Conservation (phyloP, 106 monocot species). For the Acorus calamus region DNA sequence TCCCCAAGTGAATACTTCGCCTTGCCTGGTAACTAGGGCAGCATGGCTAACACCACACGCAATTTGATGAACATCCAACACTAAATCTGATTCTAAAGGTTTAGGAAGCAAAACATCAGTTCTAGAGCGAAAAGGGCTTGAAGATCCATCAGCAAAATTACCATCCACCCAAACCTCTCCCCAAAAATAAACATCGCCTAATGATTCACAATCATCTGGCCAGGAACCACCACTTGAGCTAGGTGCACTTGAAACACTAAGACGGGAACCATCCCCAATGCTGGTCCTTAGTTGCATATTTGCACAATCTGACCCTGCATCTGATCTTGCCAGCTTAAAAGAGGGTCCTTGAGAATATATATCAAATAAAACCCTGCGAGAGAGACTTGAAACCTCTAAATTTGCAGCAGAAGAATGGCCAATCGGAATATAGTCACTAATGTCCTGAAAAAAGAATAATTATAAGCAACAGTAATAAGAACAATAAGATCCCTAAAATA, state of each 20-base stretch:
- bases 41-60: constrained; percentile 64
- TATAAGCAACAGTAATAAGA: background rate
- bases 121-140: constrained; percentile 18
- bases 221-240: constrained; percentile 73
- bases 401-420: constrained; percentile 28
- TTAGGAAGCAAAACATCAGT: constrained; percentile 51
- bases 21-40: constrained; percentile 73
- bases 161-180: constrained; percentile 68
- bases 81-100: constrained; percentile 68
- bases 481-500: background rate
- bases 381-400: constrained; percentile 33
- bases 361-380: constrained; percentile 14
- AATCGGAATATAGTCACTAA: constrained; percentile 24
- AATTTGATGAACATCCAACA: constrained; percentile 70
- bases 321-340: constrained; percentile 39
- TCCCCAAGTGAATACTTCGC: constrained; percentile 84
- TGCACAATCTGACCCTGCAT: no score
- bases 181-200: constrained; percentile 89
- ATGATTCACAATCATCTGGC: constrained; percentile 68
- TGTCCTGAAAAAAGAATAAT: constrained; percentile 28
- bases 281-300: constrained; percentile 61
- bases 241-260: constrained; percentile 76
- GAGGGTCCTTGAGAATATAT: constrained; percentile 18
- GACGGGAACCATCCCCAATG: constrained; percentile 36
- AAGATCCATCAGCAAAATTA: constrained; percentile 6